Evolutionary conservation across 116 monocot species (phyloP).

Genomic region (Posidonia oceanica): DNA sequence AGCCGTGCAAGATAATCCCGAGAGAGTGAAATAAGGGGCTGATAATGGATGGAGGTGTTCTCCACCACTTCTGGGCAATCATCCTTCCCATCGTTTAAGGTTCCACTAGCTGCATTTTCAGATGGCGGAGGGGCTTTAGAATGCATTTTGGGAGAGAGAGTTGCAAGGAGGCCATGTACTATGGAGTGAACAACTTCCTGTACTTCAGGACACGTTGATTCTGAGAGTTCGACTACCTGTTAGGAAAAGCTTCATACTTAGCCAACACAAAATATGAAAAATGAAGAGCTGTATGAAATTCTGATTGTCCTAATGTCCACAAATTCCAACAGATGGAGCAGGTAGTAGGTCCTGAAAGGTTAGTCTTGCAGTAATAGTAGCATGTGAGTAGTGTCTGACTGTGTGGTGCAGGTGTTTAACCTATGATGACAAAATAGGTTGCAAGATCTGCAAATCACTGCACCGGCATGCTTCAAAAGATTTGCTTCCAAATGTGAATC

Average conservation of each 20-base stretch:
- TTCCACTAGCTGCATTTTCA: constrained; percentile 31
- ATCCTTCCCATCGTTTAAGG: constrained; percentile 38
- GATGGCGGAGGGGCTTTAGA: constrained; percentile 38
- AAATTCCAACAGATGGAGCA: no score
- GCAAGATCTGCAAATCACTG: no score
- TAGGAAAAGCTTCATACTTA: not conserved
- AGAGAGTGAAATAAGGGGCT: constrained; percentile 75
- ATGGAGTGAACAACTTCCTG: constrained; percentile 64
- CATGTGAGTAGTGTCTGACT: no score
- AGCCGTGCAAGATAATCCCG: constrained; percentile 91
- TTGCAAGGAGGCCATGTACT: constrained; percentile 84
- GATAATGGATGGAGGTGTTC: constrained; percentile 68
- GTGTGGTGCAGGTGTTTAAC: no score
- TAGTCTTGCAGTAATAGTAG: no score
- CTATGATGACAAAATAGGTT: no score
- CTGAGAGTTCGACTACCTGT: constrained; percentile 82
- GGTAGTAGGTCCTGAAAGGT: no score
- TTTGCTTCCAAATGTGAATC: no score
- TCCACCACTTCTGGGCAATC: constrained; percentile 62
- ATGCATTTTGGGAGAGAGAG: constrained; percentile 79
- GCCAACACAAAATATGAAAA: no score
- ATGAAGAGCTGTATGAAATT: no score
- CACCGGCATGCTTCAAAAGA: no score
- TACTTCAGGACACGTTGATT: constrained; percentile 56
- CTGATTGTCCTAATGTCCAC: no score